These are phyloP conservation scores for Cucumis melo DNA, from an alignment of 306 rosid genomes.

Conservation along the genomic window DNA sequence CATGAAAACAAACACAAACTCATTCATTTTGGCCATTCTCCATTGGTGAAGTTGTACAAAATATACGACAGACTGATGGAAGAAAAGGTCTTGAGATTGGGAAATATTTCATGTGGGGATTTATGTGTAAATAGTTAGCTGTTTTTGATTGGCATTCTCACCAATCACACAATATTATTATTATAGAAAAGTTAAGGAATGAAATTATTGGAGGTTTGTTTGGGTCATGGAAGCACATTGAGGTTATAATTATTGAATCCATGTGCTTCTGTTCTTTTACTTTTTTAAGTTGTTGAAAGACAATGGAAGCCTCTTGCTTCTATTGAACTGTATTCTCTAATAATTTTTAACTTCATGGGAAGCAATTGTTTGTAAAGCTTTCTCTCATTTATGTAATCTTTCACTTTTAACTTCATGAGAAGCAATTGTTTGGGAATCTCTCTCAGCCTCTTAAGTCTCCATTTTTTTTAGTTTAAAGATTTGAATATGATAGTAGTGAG, in stretches of 20 bases:
- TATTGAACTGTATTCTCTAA: neutral
- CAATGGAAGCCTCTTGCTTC: constrained; percentile 9
- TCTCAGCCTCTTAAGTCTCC: too few relatives aligned
- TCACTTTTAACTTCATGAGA: neutral
- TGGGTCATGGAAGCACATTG: constrained; percentile 37
- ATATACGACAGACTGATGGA: constrained; percentile 69
- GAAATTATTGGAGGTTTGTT: constrained; percentile 9
- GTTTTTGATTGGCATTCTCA: constrained; percentile 6
- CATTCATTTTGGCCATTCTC: constrained; percentile 51
- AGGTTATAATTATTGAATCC: constrained; percentile 48
- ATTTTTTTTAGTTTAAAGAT: too few relatives aligned
- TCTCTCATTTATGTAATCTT: neutral
- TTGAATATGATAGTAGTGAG: too few relatives aligned
- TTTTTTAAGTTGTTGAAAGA: neutral
- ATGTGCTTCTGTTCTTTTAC: constrained; percentile 28
- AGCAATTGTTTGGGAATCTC: neutral
- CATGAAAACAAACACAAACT: constrained; percentile 11
- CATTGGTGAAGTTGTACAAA: constrained; percentile 80
- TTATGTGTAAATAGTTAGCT: constrained; percentile 20
- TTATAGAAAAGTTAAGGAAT: neutral
- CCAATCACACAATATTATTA: neutral
- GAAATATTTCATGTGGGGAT: constrained; percentile 23
- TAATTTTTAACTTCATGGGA: neutral
- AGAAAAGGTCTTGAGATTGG: constrained; percentile 32
- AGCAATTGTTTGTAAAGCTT: neutral